Conservation (phyloP, 192 early-diverging fungal genomes). For the Umbelopsis sp. region DNA sequence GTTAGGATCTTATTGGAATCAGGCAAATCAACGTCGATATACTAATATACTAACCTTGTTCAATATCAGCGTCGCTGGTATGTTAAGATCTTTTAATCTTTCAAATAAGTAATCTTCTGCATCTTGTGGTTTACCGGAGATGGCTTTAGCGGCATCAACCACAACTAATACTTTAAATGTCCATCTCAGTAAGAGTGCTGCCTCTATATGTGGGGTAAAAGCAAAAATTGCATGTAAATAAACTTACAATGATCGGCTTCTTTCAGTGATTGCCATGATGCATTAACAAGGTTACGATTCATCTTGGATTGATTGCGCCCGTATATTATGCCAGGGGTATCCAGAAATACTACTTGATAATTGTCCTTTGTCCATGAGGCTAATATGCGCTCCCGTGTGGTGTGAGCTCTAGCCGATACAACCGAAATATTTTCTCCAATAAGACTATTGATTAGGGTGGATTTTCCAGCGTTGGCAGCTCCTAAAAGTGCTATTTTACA, state of each 20-base stretch:
- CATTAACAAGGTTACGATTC: slow-evolving; percentile 52
- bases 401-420: slow-evolving; percentile 71
- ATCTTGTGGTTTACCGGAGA: slow-evolving; percentile 26
- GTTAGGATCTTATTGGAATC: too few relatives aligned
- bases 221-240: neutral
- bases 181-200: neutral
- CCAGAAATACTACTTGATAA: slow-evolving; percentile 67
- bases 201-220: neutral
- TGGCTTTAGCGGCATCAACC: slow-evolving; percentile 50
- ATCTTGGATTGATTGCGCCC: slow-evolving; percentile 44
- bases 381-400: slow-evolving; percentile 67
- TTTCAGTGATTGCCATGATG: slow-evolving; percentile 59
- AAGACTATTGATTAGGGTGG: slow-evolving; percentile 74
- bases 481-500: slow-evolving; percentile 67
- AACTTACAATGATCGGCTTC: slow-evolving; percentile 54
- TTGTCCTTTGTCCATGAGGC: slow-evolving; percentile 56
- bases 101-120: slow-evolving; percentile 52
- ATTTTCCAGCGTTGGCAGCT: slow-evolving; percentile 76
- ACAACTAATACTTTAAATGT: slow-evolving; percentile 45
- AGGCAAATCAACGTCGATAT: too few relatives aligned
- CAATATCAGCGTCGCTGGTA: slow-evolving; percentile 54
- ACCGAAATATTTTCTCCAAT: slow-evolving; percentile 62
- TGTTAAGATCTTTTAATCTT: slow-evolving; percentile 38
- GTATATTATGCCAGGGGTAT: slow-evolving; percentile 62
- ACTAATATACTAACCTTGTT: slow-evolving; percentile 50